These are phyloP conservation scores for Aspergillus asperescens DNA, from an alignment of 495 filamentous ascomycete genomes.

Conservation along the genomic window DNA sequence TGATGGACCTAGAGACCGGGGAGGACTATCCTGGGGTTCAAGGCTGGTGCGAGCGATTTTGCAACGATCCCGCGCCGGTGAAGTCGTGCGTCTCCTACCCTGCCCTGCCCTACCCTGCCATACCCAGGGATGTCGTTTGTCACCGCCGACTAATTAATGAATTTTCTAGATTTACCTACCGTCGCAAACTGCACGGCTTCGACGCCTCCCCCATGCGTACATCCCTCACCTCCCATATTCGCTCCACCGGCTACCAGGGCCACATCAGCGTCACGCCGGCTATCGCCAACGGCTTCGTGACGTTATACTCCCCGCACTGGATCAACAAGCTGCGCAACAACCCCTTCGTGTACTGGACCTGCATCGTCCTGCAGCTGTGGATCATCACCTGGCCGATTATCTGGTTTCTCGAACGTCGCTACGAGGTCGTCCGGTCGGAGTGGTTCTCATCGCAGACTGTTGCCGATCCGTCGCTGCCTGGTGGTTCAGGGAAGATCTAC, in stretches of 20 bases:
- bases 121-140: not conserved
- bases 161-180: constrained; percentile 33
- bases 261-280: constrained; percentile 21
- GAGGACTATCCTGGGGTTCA: constrained; percentile 19
- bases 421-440: constrained; percentile 30
- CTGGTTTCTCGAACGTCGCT: constrained; percentile 37
- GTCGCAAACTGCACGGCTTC: constrained; percentile 34
- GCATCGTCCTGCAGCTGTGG: constrained; percentile 43
- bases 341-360: constrained; percentile 30
- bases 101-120: not conserved
- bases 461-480: constrained; percentile 3
- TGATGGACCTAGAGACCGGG: constrained; percentile 12
- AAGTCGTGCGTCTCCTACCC: constrained; percentile 41
- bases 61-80: constrained; percentile 32
- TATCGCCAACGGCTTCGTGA: constrained; percentile 27
- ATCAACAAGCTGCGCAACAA: constrained; percentile 40
- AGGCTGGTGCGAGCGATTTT: constrained; percentile 41
- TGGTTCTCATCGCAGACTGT: constrained; percentile 30
- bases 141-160: not conserved
- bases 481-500: constrained; percentile 16
- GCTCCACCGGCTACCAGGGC: constrained; percentile 40
- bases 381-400: constrained; percentile 42
- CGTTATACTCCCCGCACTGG: constrained; percentile 45
- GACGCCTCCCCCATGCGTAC: constrained; percentile 27
- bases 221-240: constrained; percentile 35